Percentiles rank a stretch among this genome's conserved stretches.
Evolutionary conservation across 2,329 filamentous ascomycete genomes (phyloP).

Genomic region (Paraphoma chrysanthemicola): DNA sequence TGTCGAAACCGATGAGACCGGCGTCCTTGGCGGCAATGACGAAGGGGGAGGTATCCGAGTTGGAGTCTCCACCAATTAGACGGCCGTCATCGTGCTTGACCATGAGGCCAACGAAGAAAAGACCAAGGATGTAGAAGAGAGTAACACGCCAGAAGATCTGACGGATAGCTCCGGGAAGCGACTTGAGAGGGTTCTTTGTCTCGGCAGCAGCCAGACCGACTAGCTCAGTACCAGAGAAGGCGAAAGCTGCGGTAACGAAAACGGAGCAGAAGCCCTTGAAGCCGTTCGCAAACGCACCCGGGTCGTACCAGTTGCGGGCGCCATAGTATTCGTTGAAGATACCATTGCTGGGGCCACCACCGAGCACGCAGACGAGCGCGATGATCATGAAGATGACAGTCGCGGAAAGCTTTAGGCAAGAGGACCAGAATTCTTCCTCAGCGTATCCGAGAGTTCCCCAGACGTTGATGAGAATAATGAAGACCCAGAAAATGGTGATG

Average conservation of each 20-base stretch:
- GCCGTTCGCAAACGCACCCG: constrained; percentile 61
- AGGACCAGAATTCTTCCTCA: constrained; percentile 51
- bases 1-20: constrained; percentile 66
- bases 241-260: constrained; percentile 69
- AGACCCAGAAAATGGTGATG: constrained; percentile 48
- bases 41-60: constrained; percentile 65
- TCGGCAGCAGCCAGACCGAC: constrained; percentile 67
- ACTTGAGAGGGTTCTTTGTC: constrained; percentile 62
- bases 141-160: constrained; percentile 58
- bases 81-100: constrained; percentile 41
- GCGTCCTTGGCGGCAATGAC: constrained; percentile 70
- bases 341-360: constrained; percentile 60
- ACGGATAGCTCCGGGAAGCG: constrained; percentile 52
- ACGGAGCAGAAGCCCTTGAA: constrained; percentile 70
- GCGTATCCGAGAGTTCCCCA: constrained; percentile 50
- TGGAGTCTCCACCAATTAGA: constrained; percentile 45
- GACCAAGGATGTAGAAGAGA: constrained; percentile 54
- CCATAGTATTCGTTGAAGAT: constrained; percentile 62
- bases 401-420: constrained; percentile 43
- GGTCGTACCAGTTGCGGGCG: constrained; percentile 65
- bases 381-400: constrained; percentile 53
- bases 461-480: constrained; percentile 47
- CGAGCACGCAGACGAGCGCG: constrained; percentile 62
- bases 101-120: constrained; percentile 54
- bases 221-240: constrained; percentile 68